phyloP scores from a whole-genome alignment of 306 rosid genomes.

The Lathyrus oleraceus region DNA sequence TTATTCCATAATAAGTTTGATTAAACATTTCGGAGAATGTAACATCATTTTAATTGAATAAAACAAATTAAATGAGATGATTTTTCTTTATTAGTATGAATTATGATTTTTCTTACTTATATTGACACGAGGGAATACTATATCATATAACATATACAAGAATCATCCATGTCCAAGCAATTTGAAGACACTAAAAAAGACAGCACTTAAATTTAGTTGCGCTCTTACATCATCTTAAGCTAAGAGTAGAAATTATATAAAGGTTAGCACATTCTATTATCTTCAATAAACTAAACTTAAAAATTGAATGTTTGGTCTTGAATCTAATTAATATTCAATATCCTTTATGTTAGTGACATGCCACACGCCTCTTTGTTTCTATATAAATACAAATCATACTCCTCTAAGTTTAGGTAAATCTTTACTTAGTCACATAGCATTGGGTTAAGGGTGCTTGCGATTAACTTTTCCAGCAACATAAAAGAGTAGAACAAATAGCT shows the following conservation, averaged over 20 bases:
- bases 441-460: background rate
- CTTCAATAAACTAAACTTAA: background rate
- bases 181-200: constrained; percentile 26
- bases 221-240: constrained; percentile 34
- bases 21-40: no score
- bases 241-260: constrained; percentile 6
- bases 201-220: constrained; percentile 9
- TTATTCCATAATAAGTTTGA: no score
- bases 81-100: no score
- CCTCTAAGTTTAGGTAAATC: background rate
- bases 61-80: no score
- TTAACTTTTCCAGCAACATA: constrained; percentile 1
- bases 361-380: background rate
- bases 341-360: constrained; percentile 16
- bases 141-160: background rate
- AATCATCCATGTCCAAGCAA: constrained; percentile 4
- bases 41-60: no score
- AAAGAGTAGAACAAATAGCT: background rate
- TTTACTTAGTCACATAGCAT: background rate
- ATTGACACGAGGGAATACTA: background rate
- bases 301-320: background rate
- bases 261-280: constrained; percentile 24
- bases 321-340: constrained; percentile 30
- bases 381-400: constrained; percentile 40
- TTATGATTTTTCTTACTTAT: no score